Base-by-base conservation (phyloP, 2,329 filamentous ascomycete genomes). In the Sporothrix humicola region DNA sequence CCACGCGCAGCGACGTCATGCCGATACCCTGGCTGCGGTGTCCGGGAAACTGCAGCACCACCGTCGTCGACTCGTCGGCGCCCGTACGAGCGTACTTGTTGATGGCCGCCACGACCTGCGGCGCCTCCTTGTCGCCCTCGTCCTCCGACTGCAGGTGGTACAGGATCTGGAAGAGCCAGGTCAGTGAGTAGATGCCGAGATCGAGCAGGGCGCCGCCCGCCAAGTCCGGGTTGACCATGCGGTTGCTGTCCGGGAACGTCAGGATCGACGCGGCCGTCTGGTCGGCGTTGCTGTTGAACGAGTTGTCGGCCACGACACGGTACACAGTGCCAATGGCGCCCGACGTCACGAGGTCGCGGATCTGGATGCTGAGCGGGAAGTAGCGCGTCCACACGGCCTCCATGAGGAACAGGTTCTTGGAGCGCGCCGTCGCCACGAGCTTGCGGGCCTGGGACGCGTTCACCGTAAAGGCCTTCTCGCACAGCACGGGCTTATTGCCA, bases 361-460 rank as follows among this genome's bases (percentile, higher is more conserved):
- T 85, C 80, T 93, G 89, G 80, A 94, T 88, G 79, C 92, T 95
- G 13, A 97, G 84, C 2, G 94, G 94, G 84, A 97, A 96, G 84
- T 92, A 96, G 74, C 94, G 87, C 50, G 93, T 97, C 94, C 94
- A 97, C 23, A 97, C 93, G 59, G 93, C 93, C 83, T 95, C 93
- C 92, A 95, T 94, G 75, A 95, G 83, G 85, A 92, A 92, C 77
- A 93, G 80, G 74, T 89, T 88, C 86, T 94, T 95, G 79, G 89
- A 86, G 80, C 85, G 88, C 7, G 94, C 94, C 74, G 88, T 90
- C 75, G 91, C 89, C 69, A 91, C 88, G 37, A 97, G 86, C 80
- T 90, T 90, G 82, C 88, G 89, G 31, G 92, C 85, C 83, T 97
- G 94, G 10, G 89, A 85, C 2, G 92, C 93, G 76, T 92, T 97